These are phyloP conservation scores for Yarrowia divulgata DNA, from an alignment of 805 yeast genomes.

Conservation along the genomic window DNA sequence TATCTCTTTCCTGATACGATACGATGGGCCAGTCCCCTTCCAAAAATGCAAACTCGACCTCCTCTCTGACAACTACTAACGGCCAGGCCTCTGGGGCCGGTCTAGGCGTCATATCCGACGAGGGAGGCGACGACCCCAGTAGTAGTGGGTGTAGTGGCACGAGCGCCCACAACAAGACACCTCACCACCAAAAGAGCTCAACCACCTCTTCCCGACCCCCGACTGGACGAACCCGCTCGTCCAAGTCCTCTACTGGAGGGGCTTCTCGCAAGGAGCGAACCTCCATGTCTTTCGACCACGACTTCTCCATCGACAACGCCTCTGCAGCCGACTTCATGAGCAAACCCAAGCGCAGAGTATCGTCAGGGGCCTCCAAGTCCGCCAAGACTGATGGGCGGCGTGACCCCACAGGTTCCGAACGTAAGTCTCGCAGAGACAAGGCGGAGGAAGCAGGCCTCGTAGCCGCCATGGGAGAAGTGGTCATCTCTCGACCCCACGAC, in stretches of 20 bases:
- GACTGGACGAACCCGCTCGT: slow-evolving; percentile 11
- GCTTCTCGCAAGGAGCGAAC: slow-evolving; percentile 28
- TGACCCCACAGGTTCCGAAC: slow-evolving; percentile 4
- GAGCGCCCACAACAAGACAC: slow-evolving; percentile 37
- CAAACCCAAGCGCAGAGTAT: slow-evolving; percentile 28
- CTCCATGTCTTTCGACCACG: slow-evolving; percentile 33
- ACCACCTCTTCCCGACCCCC: not conserved
- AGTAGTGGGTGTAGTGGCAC: slow-evolving; percentile 44
- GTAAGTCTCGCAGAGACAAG: slow-evolving; percentile 32
- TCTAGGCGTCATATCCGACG: slow-evolving; percentile 44
- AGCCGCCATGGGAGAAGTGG: slow-evolving; percentile 35
- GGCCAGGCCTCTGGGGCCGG: slow-evolving; percentile 38
- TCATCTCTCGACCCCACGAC: slow-evolving; percentile 26
- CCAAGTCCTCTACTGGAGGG: slow-evolving; percentile 20
- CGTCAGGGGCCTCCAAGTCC: slow-evolving; percentile 14
- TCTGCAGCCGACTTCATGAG: slow-evolving; percentile 36
- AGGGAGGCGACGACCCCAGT: slow-evolving; percentile 44
- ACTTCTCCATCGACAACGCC: slow-evolving; percentile 37
- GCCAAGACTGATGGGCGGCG: slow-evolving; percentile 8
- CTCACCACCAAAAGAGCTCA: slow-evolving; percentile 23
- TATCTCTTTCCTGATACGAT: slow-evolving; percentile 39
- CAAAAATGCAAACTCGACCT: slow-evolving; percentile 40
- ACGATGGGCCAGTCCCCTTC: slow-evolving; percentile 41
- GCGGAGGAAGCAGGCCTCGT: slow-evolving; percentile 17
- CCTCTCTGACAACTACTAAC: slow-evolving; percentile 40